Percentiles rank a stretch among this genome's conserved stretches.
Evolutionary conservation across 1,284 basidiomycete genomes (phyloP).

Genomic region (Malassezia brasiliensis): DNA sequence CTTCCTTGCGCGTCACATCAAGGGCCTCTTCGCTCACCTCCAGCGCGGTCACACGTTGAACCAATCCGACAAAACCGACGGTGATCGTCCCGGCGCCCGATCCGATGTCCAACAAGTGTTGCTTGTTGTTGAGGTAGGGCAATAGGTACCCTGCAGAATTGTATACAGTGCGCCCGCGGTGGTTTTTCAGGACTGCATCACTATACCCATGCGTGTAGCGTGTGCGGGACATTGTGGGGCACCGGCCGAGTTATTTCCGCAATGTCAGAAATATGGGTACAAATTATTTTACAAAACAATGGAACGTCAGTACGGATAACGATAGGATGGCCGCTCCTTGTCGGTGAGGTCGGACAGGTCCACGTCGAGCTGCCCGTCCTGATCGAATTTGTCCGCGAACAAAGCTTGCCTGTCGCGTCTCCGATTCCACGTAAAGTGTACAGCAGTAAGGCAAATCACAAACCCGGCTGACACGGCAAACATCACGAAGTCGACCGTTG

Average conservation of each 20-base stretch:
- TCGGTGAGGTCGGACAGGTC: constrained; percentile 46
- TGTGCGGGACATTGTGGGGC: not conserved
- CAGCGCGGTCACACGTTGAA: not conserved
- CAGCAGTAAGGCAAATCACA: constrained; percentile 19
- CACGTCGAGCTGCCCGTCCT: constrained; percentile 9
- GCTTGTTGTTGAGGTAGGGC: not conserved
- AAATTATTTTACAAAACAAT: no score
- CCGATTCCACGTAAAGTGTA: constrained; percentile 39
- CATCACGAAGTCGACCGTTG: constrained; percentile 38
- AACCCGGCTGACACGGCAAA: constrained; percentile 27
- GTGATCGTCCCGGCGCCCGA: constrained; percentile 4
- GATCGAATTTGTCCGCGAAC: not conserved
- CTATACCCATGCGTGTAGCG: constrained; percentile 1
- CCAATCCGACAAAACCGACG: not conserved
- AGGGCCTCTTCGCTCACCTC: constrained; percentile 1
- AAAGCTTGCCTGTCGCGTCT: constrained; percentile 12
- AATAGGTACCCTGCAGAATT: not conserved
- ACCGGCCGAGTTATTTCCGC: no score
- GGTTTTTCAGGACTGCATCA: not conserved
- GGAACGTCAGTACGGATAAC: constrained; percentile 37
- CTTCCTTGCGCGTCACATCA: not conserved
- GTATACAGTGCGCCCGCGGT: not conserved
- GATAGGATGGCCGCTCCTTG: constrained; percentile 36
- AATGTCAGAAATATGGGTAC: no score
- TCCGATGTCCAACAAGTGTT: not conserved